Conservation (phyloP, 2,329 filamentous ascomycete genomes). For the Nothopassalora personata region DNA sequence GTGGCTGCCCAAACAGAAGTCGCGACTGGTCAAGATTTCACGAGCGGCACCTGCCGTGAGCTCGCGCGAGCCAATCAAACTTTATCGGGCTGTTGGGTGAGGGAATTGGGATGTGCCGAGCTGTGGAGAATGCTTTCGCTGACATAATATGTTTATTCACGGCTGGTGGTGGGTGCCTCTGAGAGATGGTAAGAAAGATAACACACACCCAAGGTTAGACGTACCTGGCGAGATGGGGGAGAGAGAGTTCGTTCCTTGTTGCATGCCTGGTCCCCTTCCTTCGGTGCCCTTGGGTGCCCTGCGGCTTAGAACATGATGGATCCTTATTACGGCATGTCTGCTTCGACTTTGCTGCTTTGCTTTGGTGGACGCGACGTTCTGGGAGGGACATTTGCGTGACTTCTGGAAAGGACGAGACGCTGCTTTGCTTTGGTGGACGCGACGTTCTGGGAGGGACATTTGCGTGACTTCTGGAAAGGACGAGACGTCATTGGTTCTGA, state of each 20-base stretch:
- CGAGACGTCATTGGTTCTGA: not conserved
- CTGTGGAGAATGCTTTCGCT: not conserved
- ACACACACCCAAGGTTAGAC: not conserved
- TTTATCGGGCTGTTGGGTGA: not conserved
- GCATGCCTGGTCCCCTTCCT: too few relatives aligned
- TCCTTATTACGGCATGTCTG: not conserved
- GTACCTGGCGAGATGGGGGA: not conserved
- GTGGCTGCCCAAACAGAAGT: not conserved
- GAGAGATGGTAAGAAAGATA: too few relatives aligned
- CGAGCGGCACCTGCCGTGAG: not conserved
- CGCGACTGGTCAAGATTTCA: not conserved
- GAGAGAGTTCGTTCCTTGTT: too few relatives aligned
- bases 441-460: not conserved
- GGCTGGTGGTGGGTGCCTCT: too few relatives aligned
- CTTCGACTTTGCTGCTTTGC: not conserved
- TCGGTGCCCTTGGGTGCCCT: not conserved
- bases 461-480: not conserved
- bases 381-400: not conserved
- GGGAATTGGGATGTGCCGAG: not conserved
- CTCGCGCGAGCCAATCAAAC: not conserved
- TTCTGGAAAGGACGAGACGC: too few relatives aligned
- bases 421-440: not conserved
- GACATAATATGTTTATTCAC: not conserved
- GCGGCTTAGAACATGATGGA: not conserved
- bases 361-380: not conserved